Conservation (phyloP, 2,329 filamentous ascomycete genomes). For the Fusarium lateritium region DNA sequence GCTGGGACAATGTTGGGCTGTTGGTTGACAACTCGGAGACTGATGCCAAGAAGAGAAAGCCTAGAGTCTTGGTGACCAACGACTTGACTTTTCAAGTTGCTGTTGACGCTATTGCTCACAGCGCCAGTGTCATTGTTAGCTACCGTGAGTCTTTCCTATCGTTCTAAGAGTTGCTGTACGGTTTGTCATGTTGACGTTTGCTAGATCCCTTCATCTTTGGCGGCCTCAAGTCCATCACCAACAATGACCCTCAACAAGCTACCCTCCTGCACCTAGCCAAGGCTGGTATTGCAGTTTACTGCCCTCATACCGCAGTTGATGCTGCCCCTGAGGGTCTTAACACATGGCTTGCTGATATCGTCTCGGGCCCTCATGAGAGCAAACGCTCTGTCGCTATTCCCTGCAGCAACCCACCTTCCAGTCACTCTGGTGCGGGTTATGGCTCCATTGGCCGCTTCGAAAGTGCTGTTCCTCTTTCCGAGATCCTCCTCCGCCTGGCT, state of each 20-base stretch:
- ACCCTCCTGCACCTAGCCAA: constrained; percentile 86
- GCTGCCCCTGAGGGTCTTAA: constrained; percentile 88
- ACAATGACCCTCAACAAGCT: constrained; percentile 87
- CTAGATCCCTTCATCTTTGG: constrained; percentile 96
- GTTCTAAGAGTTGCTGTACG: not conserved
- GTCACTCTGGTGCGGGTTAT: constrained; percentile 66
- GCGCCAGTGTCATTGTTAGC: constrained; percentile 84
- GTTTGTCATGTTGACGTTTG: not conserved
- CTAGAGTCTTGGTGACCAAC: constrained; percentile 76
- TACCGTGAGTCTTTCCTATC: constrained; percentile 75
- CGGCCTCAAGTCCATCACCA: constrained; percentile 88
- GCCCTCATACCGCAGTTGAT: constrained; percentile 95
- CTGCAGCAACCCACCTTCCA: constrained; percentile 59
- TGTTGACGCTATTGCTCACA: constrained; percentile 86
- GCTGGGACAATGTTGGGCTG: constrained; percentile 97
- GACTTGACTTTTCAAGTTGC: constrained; percentile 92
- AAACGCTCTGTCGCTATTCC: constrained; percentile 62
- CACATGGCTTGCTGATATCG: constrained; percentile 92
- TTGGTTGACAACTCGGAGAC: constrained; percentile 66
- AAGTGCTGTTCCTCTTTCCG: constrained; percentile 56
- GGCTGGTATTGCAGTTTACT: constrained; percentile 94
- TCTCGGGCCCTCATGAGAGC: constrained; percentile 69
- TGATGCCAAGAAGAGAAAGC: constrained; percentile 50
- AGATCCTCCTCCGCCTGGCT: constrained; percentile 70
- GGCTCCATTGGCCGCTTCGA: constrained; percentile 64